Base-by-base conservation (phyloP, 2,329 filamentous ascomycete species). In the Xylaria polymorpha region DNA sequence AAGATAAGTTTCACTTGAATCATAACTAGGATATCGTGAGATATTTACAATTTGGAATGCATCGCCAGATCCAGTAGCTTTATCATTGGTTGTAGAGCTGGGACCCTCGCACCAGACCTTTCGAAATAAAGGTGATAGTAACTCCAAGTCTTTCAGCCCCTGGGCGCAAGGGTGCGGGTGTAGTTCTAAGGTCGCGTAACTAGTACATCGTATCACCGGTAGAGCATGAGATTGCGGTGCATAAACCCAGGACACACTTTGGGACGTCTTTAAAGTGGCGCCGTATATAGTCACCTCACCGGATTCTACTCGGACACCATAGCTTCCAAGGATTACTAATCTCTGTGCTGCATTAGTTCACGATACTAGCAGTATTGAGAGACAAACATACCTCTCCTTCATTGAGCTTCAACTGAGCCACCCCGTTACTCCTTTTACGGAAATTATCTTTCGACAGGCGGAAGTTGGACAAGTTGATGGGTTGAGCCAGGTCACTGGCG, bases 221-320 rank as follows among this genome's bases (percentile, higher is more conserved):
- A 95, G 79, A 0, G 92, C 89, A 75, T 93, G 88, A 44, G 90
- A 92, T 50, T 87, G 85, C 1, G 92, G 88, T 18, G 91, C 90
- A 77, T 88, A 88, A 18, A 93, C 83, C 83, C 87, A 89, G 71
- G 86, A 82, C 6, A 82, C 76, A 0, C 74, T 78, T 32, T 84
- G 80, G 0, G 84, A 82, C 1, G 85, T 77, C 12, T 82, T 81
- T 3, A 95, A 77, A 7, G 84, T 86, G 7, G 91, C 89, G 18
- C 92, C 92, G 15, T 88, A 86, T 32, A 95, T 78, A 0, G 87
- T 89, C 29, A 92, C 81, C 51, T 89, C 84, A 1, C 93, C 93
- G 61, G 83, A 83, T 9, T 82, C 74, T 0, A 95, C 85, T 14
- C 82, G 83, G 37, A 95, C 77, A 18, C 89, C 88, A 78, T 90